Percentiles rank a stretch among this genome's conserved stretches.
phyloP scores from a whole-genome alignment of 2,329 filamentous ascomycete genomes.

The Colletotrichum plurivorum region DNA sequence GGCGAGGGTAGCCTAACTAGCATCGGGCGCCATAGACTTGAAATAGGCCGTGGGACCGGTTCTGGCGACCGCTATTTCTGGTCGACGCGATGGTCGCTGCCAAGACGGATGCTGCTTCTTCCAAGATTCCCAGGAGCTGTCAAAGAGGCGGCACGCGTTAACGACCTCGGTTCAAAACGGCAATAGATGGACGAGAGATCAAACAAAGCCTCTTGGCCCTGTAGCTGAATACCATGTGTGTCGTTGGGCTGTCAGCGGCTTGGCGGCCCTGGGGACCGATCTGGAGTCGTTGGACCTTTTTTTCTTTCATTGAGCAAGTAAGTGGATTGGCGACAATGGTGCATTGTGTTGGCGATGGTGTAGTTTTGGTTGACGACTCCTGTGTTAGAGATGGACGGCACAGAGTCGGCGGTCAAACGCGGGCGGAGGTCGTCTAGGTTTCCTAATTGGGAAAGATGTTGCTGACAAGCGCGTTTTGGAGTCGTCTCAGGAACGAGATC shows the following conservation, averaged over 20 bases:
- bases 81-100: background rate
- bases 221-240: background rate
- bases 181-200: background rate
- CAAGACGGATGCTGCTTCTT: constrained; percentile 1
- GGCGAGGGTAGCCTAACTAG: too few species aligned
- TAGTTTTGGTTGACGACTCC: background rate
- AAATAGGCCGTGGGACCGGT: background rate
- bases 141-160: background rate
- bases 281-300: too few species aligned
- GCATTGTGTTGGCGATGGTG: too few species aligned
- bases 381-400: constrained; percentile 32
- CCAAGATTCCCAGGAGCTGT: background rate
- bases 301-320: too few species aligned
- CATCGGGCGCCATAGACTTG: too few species aligned
- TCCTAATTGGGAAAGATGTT: constrained; percentile 5
- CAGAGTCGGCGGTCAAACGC: background rate
- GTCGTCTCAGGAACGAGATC: constrained; percentile 34
- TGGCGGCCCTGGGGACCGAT: constrained; percentile 18
- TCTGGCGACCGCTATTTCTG: background rate
- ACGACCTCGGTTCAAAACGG: background rate
- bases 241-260: background rate
- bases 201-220: constrained; percentile 25
- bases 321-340: too few species aligned
- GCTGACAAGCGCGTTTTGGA: constrained; percentile 32
- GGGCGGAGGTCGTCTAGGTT: background rate